Evolutionary conservation across 176 grass and related monocot species (phyloP).

Genomic region (Lolium multiflorum): DNA sequence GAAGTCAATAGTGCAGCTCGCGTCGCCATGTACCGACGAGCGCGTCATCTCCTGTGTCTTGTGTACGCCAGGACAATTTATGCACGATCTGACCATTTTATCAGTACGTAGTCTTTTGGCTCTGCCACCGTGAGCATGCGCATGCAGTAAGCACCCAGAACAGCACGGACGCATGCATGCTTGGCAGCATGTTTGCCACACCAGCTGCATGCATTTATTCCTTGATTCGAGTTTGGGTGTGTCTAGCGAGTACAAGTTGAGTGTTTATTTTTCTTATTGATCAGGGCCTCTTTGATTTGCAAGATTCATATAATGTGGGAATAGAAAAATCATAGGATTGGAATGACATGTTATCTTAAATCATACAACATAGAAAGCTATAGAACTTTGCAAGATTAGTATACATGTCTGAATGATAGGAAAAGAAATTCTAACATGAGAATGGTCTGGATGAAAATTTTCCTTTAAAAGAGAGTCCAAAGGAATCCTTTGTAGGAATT

Average conservation of each 20-base stretch:
- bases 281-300: not conserved
- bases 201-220: not conserved
- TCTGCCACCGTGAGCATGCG: not conserved
- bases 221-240: not conserved
- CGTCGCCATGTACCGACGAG: not conserved
- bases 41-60: not conserved
- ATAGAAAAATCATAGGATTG: too few relatives aligned
- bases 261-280: not conserved
- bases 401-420: too few relatives aligned
- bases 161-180: constrained; percentile 9
- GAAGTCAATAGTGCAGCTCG: constrained; percentile 3
- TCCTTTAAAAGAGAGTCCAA: too few relatives aligned
- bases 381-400: too few relatives aligned
- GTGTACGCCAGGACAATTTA: not conserved
- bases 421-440: too few relatives aligned
- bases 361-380: too few relatives aligned
- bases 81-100: not conserved
- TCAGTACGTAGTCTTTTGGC: not conserved
- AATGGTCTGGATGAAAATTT: too few relatives aligned
- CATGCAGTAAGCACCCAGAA: not conserved
- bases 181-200: constrained; percentile 14
- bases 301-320: too few relatives aligned
- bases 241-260: not conserved
- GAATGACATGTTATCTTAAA: too few relatives aligned
- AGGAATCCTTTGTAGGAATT: too few relatives aligned